Base-by-base conservation (phyloP, 2,329 filamentous ascomycete species). In the Aspergillus cejpii region DNA sequence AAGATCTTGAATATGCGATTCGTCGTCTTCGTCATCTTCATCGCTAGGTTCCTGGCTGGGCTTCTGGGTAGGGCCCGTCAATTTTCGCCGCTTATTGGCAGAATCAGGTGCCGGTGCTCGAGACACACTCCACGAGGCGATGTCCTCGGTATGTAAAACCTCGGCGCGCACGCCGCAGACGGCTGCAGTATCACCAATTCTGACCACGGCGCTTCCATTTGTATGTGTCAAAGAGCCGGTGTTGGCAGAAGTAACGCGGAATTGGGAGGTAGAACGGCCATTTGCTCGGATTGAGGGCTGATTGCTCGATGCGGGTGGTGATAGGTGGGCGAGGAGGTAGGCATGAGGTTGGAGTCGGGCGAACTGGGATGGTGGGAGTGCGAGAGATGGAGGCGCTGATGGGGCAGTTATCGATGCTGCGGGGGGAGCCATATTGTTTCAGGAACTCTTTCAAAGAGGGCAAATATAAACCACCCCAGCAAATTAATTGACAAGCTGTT, bases 81-180 rank as follows among this genome's bases (percentile, higher is more conserved):
- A 60, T 50, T 57, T 58, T 41, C 52, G 63, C 29, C 57, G 57
- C 36, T 62, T 62, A 36, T 63, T 64, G 3, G 42, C 65, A 6
- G 60, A 69, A 59, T 53, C 65, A 57, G 54, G 69, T 5, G 63
- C 59, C 49, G 59, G 55, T 29, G 59, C 49, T 6, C 52, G 53
- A 7, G 63, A 64, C 7, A 69, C 65, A 47, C 56, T 69, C 65
- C 47, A 79, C 57, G 50, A 83, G 71, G 67, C 83, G 47, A 94
- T 87, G 62, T 87, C 81, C 39, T 78, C 76, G 2, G 85, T 83
- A 38, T 83, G 75, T 20, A 98, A 74, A 5, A 94, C 83, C 69
- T 98, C 92, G 41, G 78, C 90, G 36, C 91, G 81, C 15, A 98
- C 81, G 45, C 91, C 92, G 63, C 90, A 96, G 28, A 98, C 90